phyloP scores from a whole-genome alignment of 495 filamentous ascomycete genomes.

The Pyrenula massariospora region DNA sequence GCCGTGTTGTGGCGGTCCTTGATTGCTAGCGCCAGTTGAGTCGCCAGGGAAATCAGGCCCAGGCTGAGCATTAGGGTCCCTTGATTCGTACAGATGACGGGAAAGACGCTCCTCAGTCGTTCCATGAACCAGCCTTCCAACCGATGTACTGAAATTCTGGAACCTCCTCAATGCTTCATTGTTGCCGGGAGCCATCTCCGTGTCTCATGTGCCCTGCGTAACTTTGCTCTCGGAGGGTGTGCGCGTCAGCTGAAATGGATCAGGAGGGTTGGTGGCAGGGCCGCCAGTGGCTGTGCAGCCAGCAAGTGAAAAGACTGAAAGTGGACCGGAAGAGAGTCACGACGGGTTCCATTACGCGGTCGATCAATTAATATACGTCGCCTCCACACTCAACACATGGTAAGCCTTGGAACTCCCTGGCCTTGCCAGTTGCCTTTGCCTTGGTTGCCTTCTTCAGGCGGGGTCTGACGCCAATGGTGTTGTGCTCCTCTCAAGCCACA shows the following conservation, averaged over 20 bases:
- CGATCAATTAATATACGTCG: background rate
- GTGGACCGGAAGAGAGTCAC: background rate
- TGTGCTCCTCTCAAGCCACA: background rate
- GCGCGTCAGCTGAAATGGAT: background rate
- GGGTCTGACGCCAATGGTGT: background rate
- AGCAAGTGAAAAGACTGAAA: background rate
- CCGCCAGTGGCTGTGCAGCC: background rate
- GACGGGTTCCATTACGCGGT: background rate
- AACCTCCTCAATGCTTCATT: background rate
- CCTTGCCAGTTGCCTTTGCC: background rate
- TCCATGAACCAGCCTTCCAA: background rate
- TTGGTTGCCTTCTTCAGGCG: background rate
- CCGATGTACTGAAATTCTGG: background rate
- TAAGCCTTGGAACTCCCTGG: background rate
- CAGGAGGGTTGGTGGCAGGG: no score
- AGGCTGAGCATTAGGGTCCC: background rate
- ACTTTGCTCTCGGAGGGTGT: background rate
- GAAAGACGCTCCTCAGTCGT: background rate
- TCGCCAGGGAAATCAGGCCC: background rate
- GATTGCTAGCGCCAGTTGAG: background rate
- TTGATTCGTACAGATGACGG: background rate
- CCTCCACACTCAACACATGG: no score
- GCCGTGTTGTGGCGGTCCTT: background rate
- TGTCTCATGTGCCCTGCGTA: background rate
- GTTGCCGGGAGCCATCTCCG: background rate